phyloP scores from a whole-genome alignment of 495 filamentous ascomycete species.

The Talaromyces thailandensis region DNA sequence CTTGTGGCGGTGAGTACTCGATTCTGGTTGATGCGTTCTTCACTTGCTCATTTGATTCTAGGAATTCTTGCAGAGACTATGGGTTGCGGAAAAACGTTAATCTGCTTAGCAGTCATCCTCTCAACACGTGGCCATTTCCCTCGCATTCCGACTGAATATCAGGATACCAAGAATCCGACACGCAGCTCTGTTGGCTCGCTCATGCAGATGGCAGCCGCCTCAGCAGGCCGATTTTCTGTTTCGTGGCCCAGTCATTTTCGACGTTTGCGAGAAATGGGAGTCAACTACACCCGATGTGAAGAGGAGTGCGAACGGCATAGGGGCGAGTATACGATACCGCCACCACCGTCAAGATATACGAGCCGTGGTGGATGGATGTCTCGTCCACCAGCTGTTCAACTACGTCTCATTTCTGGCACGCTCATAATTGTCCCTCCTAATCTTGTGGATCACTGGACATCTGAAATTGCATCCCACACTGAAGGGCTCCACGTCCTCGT shows the following conservation, averaged over 20 bases:
- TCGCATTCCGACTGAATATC: constrained; percentile 53
- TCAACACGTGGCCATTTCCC: constrained; percentile 65
- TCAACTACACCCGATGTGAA: constrained; percentile 38
- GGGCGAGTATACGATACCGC: constrained; percentile 46
- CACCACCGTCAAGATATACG: constrained; percentile 32
- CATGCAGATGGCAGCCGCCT: constrained; percentile 63
- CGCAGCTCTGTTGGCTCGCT: constrained; percentile 43
- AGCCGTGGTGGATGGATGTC: constrained; percentile 34
- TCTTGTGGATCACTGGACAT: constrained; percentile 47
- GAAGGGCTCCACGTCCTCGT: constrained; percentile 54
- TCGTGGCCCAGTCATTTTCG: constrained; percentile 61
- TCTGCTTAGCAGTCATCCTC: constrained; percentile 75
- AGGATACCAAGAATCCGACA: constrained; percentile 28
- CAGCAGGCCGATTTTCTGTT: constrained; percentile 51
- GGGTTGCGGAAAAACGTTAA: constrained; percentile 80
- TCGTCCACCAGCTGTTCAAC: constrained; percentile 30
- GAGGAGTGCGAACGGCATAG: constrained; percentile 44
- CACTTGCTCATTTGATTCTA: constrained; percentile 4
- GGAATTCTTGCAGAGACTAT: constrained; percentile 49
- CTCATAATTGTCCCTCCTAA: constrained; percentile 46
- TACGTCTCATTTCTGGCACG: constrained; percentile 60
- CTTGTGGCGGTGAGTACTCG: constrained; percentile 51
- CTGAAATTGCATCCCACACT: constrained; percentile 60
- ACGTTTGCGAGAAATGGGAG: constrained; percentile 19
- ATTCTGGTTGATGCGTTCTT: neutral